Evolutionary conservation across 306 rosid species (phyloP).

Genomic region (Clitoria ternatea): DNA sequence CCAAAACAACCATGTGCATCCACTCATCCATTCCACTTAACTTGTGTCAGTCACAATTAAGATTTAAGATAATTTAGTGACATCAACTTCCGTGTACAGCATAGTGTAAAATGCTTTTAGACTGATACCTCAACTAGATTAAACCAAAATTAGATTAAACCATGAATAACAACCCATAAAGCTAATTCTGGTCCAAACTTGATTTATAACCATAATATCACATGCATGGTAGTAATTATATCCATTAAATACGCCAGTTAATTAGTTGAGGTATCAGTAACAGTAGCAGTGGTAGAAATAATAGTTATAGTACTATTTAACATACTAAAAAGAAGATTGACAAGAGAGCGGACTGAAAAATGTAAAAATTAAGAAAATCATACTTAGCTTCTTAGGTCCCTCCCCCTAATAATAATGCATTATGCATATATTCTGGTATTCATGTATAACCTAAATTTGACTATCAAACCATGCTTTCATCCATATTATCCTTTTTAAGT

Average conservation of each 20-base stretch:
- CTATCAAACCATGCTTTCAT: too few relatives aligned
- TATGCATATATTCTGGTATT: not conserved
- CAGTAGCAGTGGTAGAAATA: too few relatives aligned
- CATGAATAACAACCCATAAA: conserved; percentile 6
- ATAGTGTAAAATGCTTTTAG: not conserved
- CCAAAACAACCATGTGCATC: not conserved
- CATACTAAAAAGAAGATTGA: not conserved
- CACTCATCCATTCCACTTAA: not conserved
- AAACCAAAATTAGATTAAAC: not conserved
- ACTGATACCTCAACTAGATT: not conserved
- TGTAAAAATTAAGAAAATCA: not conserved
- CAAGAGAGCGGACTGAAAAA: not conserved
- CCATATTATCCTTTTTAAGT: too few relatives aligned
- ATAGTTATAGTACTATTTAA: not conserved
- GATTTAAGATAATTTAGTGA: not conserved
- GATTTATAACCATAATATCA: not conserved
- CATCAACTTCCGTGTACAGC: too few relatives aligned
- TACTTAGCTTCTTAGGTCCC: not conserved
- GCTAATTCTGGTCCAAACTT: not conserved
- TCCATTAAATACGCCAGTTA: not conserved
- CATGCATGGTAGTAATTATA: not conserved
- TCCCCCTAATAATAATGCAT: not conserved
- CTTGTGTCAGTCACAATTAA: conserved; percentile 1
- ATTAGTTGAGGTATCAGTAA: not conserved
- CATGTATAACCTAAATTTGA: not conserved